Percentiles rank a stretch among this genome's conserved stretches.
These are phyloP conservation scores for Daldinia grandis DNA, from an alignment of 495 filamentous ascomycete species.

Conservation along the genomic window DNA sequence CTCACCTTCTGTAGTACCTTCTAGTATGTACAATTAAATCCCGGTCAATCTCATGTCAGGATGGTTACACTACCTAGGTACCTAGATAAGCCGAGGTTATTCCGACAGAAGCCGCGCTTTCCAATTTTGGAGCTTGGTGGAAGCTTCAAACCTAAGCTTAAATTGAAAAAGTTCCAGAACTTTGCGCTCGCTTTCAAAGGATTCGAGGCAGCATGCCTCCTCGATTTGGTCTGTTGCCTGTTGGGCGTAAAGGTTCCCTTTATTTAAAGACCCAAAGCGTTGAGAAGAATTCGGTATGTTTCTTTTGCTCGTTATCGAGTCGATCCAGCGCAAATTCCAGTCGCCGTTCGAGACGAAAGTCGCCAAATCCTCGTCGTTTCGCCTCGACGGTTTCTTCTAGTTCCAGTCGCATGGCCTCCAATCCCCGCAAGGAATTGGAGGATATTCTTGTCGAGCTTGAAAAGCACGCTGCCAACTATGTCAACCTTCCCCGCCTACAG, in stretches of 20 bases:
- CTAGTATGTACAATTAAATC: constrained; percentile 14
- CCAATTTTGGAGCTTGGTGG: neutral
- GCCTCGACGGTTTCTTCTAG: constrained; percentile 18
- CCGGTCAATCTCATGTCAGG: neutral
- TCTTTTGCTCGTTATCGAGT: constrained; percentile 53
- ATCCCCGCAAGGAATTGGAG: constrained; percentile 63
- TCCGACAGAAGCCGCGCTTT: constrained; percentile 11
- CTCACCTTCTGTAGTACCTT: neutral
- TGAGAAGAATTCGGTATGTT: constrained; percentile 47
- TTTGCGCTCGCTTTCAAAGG: constrained; percentile 16
- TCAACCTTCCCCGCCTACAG: constrained; percentile 79
- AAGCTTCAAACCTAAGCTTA: neutral
- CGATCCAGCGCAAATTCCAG: constrained; percentile 14
- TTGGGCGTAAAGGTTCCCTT: constrained; percentile 25
- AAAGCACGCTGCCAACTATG: constrained; percentile 66
- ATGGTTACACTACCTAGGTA: neutral
- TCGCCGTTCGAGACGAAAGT: constrained; percentile 31
- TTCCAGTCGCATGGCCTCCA: neutral
- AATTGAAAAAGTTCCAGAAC: constrained; percentile 4
- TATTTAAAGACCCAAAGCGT: neutral
- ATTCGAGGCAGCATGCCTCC: constrained; percentile 46
- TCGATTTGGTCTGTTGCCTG: constrained; percentile 44
- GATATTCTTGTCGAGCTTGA: constrained; percentile 68
- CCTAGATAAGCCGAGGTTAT: constrained; percentile 23
- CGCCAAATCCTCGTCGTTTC: constrained; percentile 29